phyloP scores from a whole-genome alignment of 2,329 filamentous ascomycete species.

The Aspergillus tanneri region DNA sequence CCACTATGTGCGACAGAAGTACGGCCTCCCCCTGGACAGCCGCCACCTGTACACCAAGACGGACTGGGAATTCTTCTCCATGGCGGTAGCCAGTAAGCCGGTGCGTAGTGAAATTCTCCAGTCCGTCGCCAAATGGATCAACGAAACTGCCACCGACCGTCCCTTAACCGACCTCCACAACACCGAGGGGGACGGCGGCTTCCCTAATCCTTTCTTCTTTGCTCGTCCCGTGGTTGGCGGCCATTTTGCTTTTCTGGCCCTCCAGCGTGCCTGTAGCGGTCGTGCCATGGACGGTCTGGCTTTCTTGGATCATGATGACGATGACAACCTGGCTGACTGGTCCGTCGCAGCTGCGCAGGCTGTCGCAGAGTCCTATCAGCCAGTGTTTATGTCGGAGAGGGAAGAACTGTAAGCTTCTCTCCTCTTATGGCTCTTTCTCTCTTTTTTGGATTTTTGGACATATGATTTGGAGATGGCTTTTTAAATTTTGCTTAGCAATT shows the following conservation, averaged over 20 bases:
- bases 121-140: slow-evolving; percentile 75
- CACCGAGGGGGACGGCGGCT: slow-evolving; percentile 74
- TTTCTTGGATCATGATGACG: slow-evolving; percentile 42
- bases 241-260: slow-evolving; percentile 80
- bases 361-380: slow-evolving; percentile 20
- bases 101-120: slow-evolving; percentile 71
- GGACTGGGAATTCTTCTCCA: slow-evolving; percentile 89
- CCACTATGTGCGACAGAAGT: slow-evolving; percentile 71
- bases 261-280: slow-evolving; percentile 75
- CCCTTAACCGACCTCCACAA: slow-evolving; percentile 81
- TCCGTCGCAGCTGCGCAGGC: slow-evolving; percentile 25
- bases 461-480: no score
- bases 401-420: slow-evolving; percentile 25
- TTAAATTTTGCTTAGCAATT: no score
- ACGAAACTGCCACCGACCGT: slow-evolving; percentile 74
- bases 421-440: no score
- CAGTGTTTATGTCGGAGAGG: slow-evolving; percentile 19
- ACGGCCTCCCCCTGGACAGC: slow-evolving; percentile 78
- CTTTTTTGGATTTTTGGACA: no score
- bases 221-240: slow-evolving; percentile 80
- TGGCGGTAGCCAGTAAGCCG: slow-evolving; percentile 68
- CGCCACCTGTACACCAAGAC: slow-evolving; percentile 83
- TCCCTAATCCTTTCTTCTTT: slow-evolving; percentile 73
- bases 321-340: slow-evolving; percentile 17
- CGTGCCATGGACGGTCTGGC: slow-evolving; percentile 59